A percentile compares a stretch with the other conserved stretches of the same genome.
phyloP scores from a whole-genome alignment of 2,329 filamentous ascomycete species.

The Aspergillus pseudotamarii region DNA sequence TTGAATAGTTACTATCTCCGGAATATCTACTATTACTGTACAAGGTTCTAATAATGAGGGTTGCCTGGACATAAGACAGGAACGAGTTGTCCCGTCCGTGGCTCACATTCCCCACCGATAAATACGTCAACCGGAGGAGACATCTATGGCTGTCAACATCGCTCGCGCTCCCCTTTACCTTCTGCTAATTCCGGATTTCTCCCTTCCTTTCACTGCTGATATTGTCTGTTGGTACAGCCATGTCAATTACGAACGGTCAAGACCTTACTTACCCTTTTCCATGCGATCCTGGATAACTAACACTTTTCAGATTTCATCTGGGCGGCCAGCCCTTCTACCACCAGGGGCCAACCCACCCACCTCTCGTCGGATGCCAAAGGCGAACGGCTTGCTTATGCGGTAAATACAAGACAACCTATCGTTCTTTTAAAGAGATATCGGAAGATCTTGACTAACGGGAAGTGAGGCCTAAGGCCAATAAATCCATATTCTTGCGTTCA shows the following conservation, averaged over 20 bases:
- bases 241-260: conserved; percentile 51
- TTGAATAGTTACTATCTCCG: background rate
- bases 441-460: background rate
- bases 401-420: conserved; percentile 49
- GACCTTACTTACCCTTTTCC: background rate
- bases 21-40: background rate
- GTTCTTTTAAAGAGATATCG: background rate
- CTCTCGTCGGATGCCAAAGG: conserved; percentile 87
- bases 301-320: conserved; percentile 66
- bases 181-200: conserved; percentile 7
- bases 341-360: conserved; percentile 83
- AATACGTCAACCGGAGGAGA: conserved; percentile 1
- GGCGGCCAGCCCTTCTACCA: conserved; percentile 81
- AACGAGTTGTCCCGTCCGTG: background rate
- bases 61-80: background rate
- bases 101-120: conserved; percentile 3
- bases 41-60: background rate
- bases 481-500: conserved; percentile 92
- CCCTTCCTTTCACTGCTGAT: conserved; percentile 11
- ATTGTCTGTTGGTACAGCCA: conserved; percentile 26
- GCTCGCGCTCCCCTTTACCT: background rate
- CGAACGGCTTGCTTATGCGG: conserved; percentile 88
- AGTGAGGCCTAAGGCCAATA: conserved; percentile 70
- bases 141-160: background rate
- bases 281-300: background rate